phyloP scores from a whole-genome alignment of 1,139 yeast species.

The Suhomyces choctaworum region DNA sequence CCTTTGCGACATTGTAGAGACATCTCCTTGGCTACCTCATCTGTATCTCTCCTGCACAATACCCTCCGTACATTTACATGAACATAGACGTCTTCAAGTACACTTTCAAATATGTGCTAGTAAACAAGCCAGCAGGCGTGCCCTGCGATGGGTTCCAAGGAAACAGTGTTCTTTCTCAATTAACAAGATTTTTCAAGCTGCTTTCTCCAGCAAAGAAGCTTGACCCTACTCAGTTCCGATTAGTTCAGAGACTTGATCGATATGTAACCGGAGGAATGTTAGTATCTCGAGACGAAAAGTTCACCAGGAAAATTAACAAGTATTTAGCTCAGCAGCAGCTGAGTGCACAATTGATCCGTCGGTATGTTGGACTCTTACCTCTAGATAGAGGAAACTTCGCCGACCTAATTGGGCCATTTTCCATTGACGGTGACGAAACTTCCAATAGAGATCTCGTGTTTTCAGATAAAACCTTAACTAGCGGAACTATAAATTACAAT shows the following conservation, averaged over 20 bases:
- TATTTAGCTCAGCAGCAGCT: slow-evolving; percentile 11
- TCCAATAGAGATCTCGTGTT: slow-evolving; percentile 1
- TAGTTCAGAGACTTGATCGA: slow-evolving; percentile 26
- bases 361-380: slow-evolving; percentile 25
- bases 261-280: slow-evolving; percentile 29
- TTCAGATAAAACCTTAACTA: neutral
- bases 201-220: slow-evolving; percentile 14
- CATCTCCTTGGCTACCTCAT: too few species aligned
- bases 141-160: slow-evolving; percentile 18
- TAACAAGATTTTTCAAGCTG: slow-evolving; percentile 16
- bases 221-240: slow-evolving; percentile 17
- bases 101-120: slow-evolving; percentile 21
- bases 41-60: too few species aligned
- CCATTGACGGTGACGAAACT: neutral
- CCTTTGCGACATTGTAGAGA: too few species aligned
- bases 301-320: slow-evolving; percentile 17
- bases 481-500: slow-evolving; percentile 19
- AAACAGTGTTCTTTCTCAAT: slow-evolving; percentile 18
- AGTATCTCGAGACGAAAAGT: slow-evolving; percentile 22
- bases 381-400: slow-evolving; percentile 3
- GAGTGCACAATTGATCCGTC: slow-evolving; percentile 14
- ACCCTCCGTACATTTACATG: too few species aligned
- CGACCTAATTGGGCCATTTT: slow-evolving; percentile 5
- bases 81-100: slow-evolving; percentile 15
- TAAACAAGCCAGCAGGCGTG: slow-evolving; percentile 27